These are phyloP conservation scores for Wickerhamiella nectarea DNA, from an alignment of 805 yeast genomes.

Conservation along the genomic window DNA sequence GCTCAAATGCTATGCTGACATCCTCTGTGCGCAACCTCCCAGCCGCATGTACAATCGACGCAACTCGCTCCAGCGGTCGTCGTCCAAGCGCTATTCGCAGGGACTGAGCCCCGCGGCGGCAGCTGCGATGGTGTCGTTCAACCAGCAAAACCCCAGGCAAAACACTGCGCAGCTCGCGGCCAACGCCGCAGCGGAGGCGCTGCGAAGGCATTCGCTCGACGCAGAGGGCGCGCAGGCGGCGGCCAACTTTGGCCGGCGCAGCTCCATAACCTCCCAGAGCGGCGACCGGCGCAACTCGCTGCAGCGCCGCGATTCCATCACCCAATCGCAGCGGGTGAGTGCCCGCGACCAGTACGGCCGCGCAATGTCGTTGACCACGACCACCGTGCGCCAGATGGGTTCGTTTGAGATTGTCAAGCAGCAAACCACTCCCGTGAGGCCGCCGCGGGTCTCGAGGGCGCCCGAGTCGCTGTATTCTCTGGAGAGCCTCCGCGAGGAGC, in stretches of 20 bases:
- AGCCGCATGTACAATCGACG: conserved; percentile 9
- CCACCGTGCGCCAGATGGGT: conserved; percentile 27
- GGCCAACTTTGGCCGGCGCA: conserved; percentile 14
- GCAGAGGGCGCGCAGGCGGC: conserved; percentile 17
- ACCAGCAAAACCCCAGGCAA: conserved; percentile 4
- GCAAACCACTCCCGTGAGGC: conserved; percentile 19
- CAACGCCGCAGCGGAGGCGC: conserved; percentile 28
- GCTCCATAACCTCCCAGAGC: conserved; percentile 12
- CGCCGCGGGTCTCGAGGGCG: background rate
- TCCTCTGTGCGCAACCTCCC: too few relatives aligned
- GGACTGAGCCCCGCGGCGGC: conserved; percentile 31
- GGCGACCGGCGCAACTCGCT: conserved; percentile 11
- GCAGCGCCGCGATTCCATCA: conserved; percentile 19
- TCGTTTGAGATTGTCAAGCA: conserved; percentile 26
- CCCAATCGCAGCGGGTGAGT: conserved; percentile 21
- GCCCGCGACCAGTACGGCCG: conserved; percentile 22
- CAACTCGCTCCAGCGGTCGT: conserved; percentile 5
- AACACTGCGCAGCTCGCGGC: conserved; percentile 14
- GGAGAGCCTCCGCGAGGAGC: background rate
- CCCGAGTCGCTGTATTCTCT: conserved; percentile 7
- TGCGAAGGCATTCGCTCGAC: conserved; percentile 25
- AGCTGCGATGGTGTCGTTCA: conserved; percentile 42
- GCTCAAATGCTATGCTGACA: too few relatives aligned
- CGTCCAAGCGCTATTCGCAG: conserved; percentile 4
- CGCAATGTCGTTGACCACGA: conserved; percentile 27